phyloP scores from a whole-genome alignment of 2,329 filamentous ascomycete genomes.

The Trichoderma polysporum region DNA sequence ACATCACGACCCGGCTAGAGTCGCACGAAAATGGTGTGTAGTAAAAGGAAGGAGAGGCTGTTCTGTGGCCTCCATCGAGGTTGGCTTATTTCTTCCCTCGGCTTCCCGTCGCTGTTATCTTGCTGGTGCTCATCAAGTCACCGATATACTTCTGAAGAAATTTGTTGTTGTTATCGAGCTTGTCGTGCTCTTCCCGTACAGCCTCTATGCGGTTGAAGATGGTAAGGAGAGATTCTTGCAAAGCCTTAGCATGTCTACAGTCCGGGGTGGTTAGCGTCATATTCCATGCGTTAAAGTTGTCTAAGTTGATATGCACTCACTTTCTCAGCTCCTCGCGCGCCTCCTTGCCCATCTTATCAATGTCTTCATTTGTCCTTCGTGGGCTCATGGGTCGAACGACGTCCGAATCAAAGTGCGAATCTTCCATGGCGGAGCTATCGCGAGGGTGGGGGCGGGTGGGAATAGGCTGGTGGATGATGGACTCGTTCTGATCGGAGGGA shows the following conservation, averaged over 20 bases:
- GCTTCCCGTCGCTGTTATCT: constrained; percentile 61
- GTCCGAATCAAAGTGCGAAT: constrained; percentile 76
- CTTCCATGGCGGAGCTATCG: constrained; percentile 71
- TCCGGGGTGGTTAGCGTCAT: constrained; percentile 1
- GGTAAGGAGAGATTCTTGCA: constrained; percentile 85
- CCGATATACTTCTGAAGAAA: constrained; percentile 98
- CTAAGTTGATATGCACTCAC: constrained; percentile 34
- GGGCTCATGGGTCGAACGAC: constrained; percentile 96
- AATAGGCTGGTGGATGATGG: constrained; percentile 50
- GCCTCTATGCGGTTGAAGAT: constrained; percentile 93
- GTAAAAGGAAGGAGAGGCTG: background rate
- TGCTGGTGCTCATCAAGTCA: constrained; percentile 85
- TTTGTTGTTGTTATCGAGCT: constrained; percentile 94
- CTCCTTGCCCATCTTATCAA: constrained; percentile 82
- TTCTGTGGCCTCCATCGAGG: background rate
- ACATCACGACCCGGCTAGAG: background rate
- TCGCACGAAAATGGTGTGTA: background rate
- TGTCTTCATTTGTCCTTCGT: constrained; percentile 82
- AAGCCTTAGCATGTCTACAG: constrained; percentile 75
- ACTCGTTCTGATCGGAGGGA: constrained; percentile 38
- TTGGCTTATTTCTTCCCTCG: constrained; percentile 54
- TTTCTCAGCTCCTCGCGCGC: constrained; percentile 66
- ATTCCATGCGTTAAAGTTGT: constrained; percentile 39
- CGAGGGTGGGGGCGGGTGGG: constrained; percentile 67
- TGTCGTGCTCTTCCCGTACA: constrained; percentile 92